Percentiles rank a stretch among this genome's conserved stretches.
These are phyloP conservation scores for Citrullus colocynthis DNA, from an alignment of 306 rosid genomes.

Conservation along the genomic window DNA sequence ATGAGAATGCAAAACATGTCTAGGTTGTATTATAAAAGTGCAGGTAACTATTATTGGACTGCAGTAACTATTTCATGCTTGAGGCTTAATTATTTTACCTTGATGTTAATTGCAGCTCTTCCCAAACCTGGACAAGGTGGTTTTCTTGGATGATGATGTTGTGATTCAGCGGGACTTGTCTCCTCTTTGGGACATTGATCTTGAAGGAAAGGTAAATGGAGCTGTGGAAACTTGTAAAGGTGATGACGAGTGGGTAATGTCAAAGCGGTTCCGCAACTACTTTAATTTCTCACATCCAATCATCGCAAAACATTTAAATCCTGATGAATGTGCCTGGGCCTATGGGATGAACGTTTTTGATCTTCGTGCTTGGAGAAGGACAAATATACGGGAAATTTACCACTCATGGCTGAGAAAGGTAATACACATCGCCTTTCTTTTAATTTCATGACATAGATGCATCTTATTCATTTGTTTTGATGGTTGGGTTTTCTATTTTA, in stretches of 20 bases:
- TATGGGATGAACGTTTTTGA: constrained; percentile 96
- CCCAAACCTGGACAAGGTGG: constrained; percentile 89
- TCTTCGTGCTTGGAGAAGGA: constrained; percentile 66
- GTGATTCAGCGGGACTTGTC: constrained; percentile 86
- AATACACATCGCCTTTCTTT: constrained; percentile 7
- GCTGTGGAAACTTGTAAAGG: constrained; percentile 99
- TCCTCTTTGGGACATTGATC: constrained; percentile 83
- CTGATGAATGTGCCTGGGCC: constrained; percentile 99
- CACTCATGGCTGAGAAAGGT: constrained; percentile 97
- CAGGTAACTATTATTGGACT: not conserved
- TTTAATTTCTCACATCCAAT: constrained; percentile 93
- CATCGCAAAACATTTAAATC: constrained; percentile 52
- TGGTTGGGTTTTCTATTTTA: constrained; percentile 21
- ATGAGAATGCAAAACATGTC: not conserved
- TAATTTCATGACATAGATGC: not conserved
- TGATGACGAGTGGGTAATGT: constrained; percentile 95
- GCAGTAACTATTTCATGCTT: not conserved
- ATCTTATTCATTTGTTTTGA: not conserved
- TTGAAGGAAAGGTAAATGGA: constrained; percentile 86
- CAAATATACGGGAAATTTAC: constrained; percentile 68
- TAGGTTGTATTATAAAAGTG: not conserved
- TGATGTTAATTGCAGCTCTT: constrained; percentile 48
- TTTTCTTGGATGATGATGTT: constrained; percentile 84
- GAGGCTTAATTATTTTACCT: not conserved
- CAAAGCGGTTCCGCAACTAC: constrained; percentile 80